Evolutionary conservation across 2,329 filamentous ascomycete genomes (phyloP), one percentile per base, ranked within the genome.

Genomic region (Aspergillus ochraceoroseus): DNA sequence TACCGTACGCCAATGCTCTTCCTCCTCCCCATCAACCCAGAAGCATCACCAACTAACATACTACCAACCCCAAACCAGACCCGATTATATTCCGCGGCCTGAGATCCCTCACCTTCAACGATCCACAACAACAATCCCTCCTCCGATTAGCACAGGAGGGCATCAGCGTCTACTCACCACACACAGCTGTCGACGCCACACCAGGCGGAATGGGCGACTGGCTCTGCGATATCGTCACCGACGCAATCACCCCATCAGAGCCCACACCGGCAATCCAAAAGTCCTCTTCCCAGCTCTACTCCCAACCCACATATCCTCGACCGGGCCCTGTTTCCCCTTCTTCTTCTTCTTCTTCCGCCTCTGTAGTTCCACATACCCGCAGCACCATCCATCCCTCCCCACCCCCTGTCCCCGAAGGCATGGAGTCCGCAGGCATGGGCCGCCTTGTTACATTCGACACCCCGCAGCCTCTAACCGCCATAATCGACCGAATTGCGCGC

Each of bases 81-180:
- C 92, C 92, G 14, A 92, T 96, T 62, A 96, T 98, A 61, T 98
- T 98, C 73, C 81, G 85, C 33, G 85, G 85, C 38, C 75, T 98
- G 53, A 98, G 95, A 68, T 83, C 86, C 49, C 72, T 98, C 59
- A 94, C 87, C 22, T 77, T 88, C 32, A 75, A 76, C 47, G 85
- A 98, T 59, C 77, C 87, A 7, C 92, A 96, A 64, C 92, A 98
- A 62, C 77, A 82, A 29, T 86, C 86, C 5, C 77, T 98, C 20
- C 74, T 98, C 3, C 78, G 83, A 30, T 76, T 98, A 8, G 85
- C 83, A 32, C 84, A 86, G 48, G 80, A 85, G 62, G 89, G 90
- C 23, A 87, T 98, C 56, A 94, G 88, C 50, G 88, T 98, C 41
- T 98, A 96, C 71, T 88, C 84, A 51, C 92, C 92, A 0, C 92